phyloP scores from a whole-genome alignment of 305 asterid species.

The Fraxinus albicans region DNA sequence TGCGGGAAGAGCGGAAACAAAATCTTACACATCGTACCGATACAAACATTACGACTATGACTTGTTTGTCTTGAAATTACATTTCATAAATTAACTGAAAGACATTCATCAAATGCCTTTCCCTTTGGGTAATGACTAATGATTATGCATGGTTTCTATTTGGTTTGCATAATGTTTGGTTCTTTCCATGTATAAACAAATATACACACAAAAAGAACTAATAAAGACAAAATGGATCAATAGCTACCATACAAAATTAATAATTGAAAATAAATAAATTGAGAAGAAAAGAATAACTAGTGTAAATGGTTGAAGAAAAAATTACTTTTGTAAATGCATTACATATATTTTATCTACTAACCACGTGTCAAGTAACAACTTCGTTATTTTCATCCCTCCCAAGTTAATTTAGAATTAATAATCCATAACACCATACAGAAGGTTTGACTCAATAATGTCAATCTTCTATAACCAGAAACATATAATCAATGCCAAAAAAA shows the following conservation, averaged over 20 bases:
- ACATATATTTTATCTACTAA: background rate
- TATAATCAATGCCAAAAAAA: too few relatives aligned
- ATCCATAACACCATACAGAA: background rate
- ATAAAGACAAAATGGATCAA: background rate
- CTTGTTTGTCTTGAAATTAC: background rate
- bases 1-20: background rate
- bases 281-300: background rate
- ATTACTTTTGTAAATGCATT: background rate
- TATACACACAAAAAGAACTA: background rate
- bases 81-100: background rate
- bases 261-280: background rate
- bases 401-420: background rate
- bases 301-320: background rate
- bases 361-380: background rate
- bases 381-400: background rate
- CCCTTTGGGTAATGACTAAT: background rate
- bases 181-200: background rate
- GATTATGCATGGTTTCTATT: background rate
- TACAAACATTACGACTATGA: background rate
- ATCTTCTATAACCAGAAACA: background rate
- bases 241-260: background rate
- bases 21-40: background rate
- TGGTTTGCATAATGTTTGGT: background rate
- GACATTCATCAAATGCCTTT: background rate
- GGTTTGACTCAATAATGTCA: background rate